Evolutionary conservation across 192 early-diverging fungal species (phyloP).

Genomic region (Coemansia sp.): DNA sequence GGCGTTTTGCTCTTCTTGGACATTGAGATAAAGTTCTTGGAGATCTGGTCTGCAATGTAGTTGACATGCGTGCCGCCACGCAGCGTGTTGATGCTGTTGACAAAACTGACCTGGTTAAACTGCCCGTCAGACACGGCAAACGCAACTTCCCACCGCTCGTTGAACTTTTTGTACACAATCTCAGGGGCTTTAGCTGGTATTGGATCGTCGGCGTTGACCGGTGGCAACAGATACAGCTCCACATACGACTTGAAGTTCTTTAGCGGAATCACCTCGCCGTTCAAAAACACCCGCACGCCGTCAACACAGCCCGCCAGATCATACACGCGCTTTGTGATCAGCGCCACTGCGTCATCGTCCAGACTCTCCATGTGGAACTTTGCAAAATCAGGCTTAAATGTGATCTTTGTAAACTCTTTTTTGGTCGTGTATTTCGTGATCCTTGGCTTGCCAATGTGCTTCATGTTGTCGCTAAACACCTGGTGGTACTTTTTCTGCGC

Average conservation of each 20-base stretch:
- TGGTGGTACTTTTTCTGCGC: slow-evolving; percentile 78
- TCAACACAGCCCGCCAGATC: slow-evolving; percentile 87
- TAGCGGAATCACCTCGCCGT: slow-evolving; percentile 78
- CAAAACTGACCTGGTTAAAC: slow-evolving; percentile 94
- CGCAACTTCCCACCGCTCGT: slow-evolving; percentile 90
- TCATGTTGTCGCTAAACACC: slow-evolving; percentile 90
- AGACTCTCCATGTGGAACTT: slow-evolving; percentile 88
- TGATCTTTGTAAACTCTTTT: slow-evolving; percentile 86
- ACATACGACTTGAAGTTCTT: slow-evolving; percentile 90
- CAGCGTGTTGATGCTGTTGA: slow-evolving; percentile 93
- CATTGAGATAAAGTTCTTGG: slow-evolving; percentile 63
- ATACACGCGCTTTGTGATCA: slow-evolving; percentile 90
- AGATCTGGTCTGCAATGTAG: slow-evolving; percentile 80
- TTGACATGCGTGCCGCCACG: slow-evolving; percentile 92
- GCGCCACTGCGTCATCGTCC: slow-evolving; percentile 81
- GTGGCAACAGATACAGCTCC: slow-evolving; percentile 67
- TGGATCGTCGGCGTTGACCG: slow-evolving; percentile 23
- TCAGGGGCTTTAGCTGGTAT: slow-evolving; percentile 31
- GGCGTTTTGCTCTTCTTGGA: slow-evolving; percentile 72
- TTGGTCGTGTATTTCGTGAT: slow-evolving; percentile 66
- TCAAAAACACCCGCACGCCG: slow-evolving; percentile 84
- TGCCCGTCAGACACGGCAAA: slow-evolving; percentile 92
- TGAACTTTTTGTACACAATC: slow-evolving; percentile 73
- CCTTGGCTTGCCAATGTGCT: slow-evolving; percentile 67
- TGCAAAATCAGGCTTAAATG: slow-evolving; percentile 89